Conservation (phyloP, 495 filamentous ascomycete genomes). For the Talaromyces ruber region DNA sequence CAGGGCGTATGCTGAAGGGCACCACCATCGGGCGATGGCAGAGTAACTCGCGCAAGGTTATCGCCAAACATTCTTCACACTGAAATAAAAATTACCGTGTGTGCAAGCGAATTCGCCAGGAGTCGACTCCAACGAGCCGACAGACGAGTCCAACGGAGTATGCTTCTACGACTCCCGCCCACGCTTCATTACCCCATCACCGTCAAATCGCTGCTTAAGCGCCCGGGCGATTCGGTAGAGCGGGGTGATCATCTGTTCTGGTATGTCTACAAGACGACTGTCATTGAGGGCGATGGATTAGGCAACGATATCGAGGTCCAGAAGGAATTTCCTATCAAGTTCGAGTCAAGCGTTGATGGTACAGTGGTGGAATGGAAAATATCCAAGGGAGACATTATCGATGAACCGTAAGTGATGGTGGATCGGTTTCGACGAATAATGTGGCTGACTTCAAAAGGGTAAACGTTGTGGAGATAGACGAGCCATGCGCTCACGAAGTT, state of each 20-base stretch:
- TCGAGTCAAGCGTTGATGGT: conserved; percentile 76
- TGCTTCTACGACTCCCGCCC: conserved; percentile 44
- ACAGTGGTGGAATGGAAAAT: conserved; percentile 68
- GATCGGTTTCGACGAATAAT: neutral
- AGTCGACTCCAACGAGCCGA: conserved; percentile 1
- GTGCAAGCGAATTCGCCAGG: neutral
- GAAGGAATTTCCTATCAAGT: conserved; percentile 64
- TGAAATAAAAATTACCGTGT: neutral
- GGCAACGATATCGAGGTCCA: conserved; percentile 59
- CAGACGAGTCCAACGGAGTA: conserved; percentile 14
- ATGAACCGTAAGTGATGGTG: conserved; percentile 28
- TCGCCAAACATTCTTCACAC: neutral
- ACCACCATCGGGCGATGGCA: neutral
- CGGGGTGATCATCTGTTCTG: conserved; percentile 69
- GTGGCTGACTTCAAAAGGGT: conserved; percentile 19
- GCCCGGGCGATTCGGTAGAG: conserved; percentile 62
- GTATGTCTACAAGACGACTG: conserved; percentile 72
- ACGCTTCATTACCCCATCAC: conserved; percentile 89
- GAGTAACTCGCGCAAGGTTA: neutral
- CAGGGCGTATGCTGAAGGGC: neutral
- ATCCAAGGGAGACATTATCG: conserved; percentile 60
- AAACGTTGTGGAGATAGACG: conserved; percentile 70
- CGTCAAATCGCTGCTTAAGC: conserved; percentile 75
- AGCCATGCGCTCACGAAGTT: conserved; percentile 82
- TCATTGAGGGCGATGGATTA: conserved; percentile 63